These are phyloP conservation scores for Ophiognomonia clavigignenti-juglandacearum DNA, from an alignment of 2,329 filamentous ascomycete species.

Conservation along the genomic window DNA sequence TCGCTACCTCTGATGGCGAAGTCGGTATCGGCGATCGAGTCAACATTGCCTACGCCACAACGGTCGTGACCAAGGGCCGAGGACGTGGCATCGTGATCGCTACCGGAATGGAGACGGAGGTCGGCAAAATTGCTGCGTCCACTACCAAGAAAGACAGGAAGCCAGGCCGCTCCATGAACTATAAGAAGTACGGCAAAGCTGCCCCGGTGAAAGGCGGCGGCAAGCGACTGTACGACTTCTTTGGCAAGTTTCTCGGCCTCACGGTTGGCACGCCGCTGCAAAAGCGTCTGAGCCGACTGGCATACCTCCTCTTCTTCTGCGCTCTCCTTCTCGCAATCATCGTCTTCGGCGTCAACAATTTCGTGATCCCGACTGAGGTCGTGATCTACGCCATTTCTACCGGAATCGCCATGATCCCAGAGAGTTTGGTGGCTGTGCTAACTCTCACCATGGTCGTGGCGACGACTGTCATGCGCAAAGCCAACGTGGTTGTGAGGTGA, in stretches of 20 bases:
- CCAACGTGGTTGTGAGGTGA: slow-evolving; percentile 59
- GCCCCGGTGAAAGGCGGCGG: slow-evolving; percentile 34
- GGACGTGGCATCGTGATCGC: slow-evolving; percentile 67
- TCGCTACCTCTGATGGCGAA: slow-evolving; percentile 39
- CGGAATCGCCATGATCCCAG: slow-evolving; percentile 60
- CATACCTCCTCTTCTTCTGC: slow-evolving; percentile 71
- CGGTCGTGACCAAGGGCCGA: slow-evolving; percentile 67
- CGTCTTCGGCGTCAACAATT: slow-evolving; percentile 56
- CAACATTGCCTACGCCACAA: slow-evolving; percentile 73
- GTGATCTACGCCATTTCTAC: slow-evolving; percentile 58
- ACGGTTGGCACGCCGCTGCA: slow-evolving; percentile 75
- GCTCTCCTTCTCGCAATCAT: slow-evolving; percentile 58
- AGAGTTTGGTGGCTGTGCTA: slow-evolving; percentile 63
- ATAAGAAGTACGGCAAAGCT: slow-evolving; percentile 34
- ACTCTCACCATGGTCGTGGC: slow-evolving; percentile 68
- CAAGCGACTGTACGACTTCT: slow-evolving; percentile 34
- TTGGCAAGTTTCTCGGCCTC: slow-evolving; percentile 50
- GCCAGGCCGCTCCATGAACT: slow-evolving; percentile 38
- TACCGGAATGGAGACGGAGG: slow-evolving; percentile 71
- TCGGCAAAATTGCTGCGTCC: slow-evolving; percentile 69
- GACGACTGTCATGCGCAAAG: slow-evolving; percentile 59
- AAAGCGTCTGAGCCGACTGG: slow-evolving; percentile 79
- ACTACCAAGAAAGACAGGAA: slow-evolving; percentile 47
- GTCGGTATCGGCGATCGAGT: slow-evolving; percentile 66
- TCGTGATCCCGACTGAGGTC: slow-evolving; percentile 49